Evolutionary conservation across 1,284 basidiomycete species (phyloP).

Genomic region (Exobasidium cylindrosporum): DNA sequence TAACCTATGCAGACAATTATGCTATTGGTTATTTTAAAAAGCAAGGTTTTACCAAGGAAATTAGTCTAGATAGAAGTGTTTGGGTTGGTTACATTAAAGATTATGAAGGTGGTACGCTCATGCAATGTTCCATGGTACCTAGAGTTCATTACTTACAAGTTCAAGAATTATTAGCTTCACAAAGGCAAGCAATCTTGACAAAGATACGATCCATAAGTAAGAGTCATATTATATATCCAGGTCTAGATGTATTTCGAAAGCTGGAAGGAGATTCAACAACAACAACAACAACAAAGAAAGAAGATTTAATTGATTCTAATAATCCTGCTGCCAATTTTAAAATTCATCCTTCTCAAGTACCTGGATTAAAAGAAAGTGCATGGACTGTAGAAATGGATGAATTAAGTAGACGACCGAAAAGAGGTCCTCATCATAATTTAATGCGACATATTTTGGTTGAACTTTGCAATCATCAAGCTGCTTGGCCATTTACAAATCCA

Average conservation of each 20-base stretch:
- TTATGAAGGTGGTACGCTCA: constrained; percentile 99
- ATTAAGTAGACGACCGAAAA: constrained; percentile 64
- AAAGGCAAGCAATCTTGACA: constrained; percentile 70
- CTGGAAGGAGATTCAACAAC: constrained; percentile 4
- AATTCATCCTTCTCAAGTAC: constrained; percentile 45
- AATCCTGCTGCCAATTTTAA: constrained; percentile 28
- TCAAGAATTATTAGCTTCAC: constrained; percentile 71
- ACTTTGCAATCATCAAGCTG: constrained; percentile 72
- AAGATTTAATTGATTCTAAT: constrained; percentile 23
- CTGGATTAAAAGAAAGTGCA: constrained; percentile 67
- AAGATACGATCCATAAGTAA: constrained; percentile 86
- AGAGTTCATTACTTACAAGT: constrained; percentile 87
- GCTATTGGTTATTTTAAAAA: constrained; percentile 99
- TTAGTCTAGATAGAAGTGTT: constrained; percentile 78
- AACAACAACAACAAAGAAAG: neutral
- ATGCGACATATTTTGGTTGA: constrained; percentile 84
- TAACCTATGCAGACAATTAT: constrained; percentile 98
- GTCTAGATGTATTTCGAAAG: constrained; percentile 69
- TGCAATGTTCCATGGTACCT: constrained; percentile 91
- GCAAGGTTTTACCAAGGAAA: constrained; percentile 97
- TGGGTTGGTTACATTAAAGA: constrained; percentile 99
- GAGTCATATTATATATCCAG: constrained; percentile 81
- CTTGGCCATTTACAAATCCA: constrained; percentile 83
- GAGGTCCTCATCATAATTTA: constrained; percentile 62
- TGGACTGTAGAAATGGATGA: constrained; percentile 86